Evolutionary conservation across 2,329 filamentous ascomycete species (phyloP).

Genomic region (Aspergillus phoenicis): DNA sequence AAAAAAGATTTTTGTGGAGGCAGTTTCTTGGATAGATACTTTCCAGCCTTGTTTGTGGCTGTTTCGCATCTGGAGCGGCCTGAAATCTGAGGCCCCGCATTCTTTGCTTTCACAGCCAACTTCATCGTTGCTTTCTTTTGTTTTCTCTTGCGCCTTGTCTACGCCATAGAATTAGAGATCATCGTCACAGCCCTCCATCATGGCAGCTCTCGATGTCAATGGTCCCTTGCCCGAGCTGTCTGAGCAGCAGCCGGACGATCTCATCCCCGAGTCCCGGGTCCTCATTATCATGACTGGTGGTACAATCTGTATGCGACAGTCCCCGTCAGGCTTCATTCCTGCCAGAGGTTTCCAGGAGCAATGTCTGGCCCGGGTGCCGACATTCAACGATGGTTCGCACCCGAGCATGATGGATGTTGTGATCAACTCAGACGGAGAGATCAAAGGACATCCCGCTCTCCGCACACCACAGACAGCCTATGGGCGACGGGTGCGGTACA

Average conservation of each 20-base stretch:
- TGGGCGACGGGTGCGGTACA: slow-evolving; percentile 78
- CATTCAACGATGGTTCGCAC: slow-evolving; percentile 77
- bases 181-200: slow-evolving; percentile 11
- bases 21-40: background rate
- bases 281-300: slow-evolving; percentile 85
- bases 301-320: slow-evolving; percentile 86
- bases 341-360: slow-evolving; percentile 78
- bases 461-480: slow-evolving; percentile 81
- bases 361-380: slow-evolving; percentile 78
- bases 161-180: background rate
- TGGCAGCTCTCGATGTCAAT: slow-evolving; percentile 25
- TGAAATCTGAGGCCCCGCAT: slow-evolving; percentile 6
- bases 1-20: background rate
- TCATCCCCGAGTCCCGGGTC: slow-evolving; percentile 73
- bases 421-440: slow-evolving; percentile 52
- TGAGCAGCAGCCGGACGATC: slow-evolving; percentile 25
- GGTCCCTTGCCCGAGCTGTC: slow-evolving; percentile 27
- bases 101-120: background rate
- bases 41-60: background rate
- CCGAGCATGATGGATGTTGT: slow-evolving; percentile 59
- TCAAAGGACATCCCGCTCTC: slow-evolving; percentile 65
- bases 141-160: background rate
- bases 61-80: background rate
- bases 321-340: slow-evolving; percentile 76
- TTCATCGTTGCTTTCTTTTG: background rate